Evolutionary conservation across 768 basidiomycete genomes (phyloP).

Genomic region (Clitopilus hobsonii): DNA sequence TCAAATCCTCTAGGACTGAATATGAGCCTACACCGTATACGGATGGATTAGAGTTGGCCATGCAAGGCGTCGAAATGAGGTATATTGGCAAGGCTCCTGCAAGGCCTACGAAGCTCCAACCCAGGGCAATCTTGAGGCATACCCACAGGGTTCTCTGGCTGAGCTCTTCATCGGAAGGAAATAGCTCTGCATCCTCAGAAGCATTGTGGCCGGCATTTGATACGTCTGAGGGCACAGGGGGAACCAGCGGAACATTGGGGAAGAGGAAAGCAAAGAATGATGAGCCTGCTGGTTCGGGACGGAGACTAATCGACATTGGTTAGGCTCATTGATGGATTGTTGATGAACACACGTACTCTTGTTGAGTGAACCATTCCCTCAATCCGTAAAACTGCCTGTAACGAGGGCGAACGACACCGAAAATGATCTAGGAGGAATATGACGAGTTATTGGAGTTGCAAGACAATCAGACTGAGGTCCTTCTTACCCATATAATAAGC

Average conservation of each 20-base stretch:
- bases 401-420: slow-evolving; percentile 64
- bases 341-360: slow-evolving; percentile 44
- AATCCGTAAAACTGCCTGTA: slow-evolving; percentile 69
- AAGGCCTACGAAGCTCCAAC: slow-evolving; percentile 67
- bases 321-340: slow-evolving; percentile 9
- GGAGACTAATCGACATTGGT: slow-evolving; percentile 35
- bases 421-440: slow-evolving; percentile 43
- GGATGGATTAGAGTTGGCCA: slow-evolving; percentile 43
- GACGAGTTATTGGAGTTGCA: slow-evolving; percentile 10
- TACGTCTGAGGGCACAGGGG: slow-evolving; percentile 50
- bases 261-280: slow-evolving; percentile 65
- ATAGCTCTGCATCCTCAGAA: slow-evolving; percentile 46
- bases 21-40: slow-evolving; percentile 52
- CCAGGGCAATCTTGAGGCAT: slow-evolving; percentile 55
- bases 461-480: too few species aligned
- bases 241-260: slow-evolving; percentile 65
- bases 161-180: slow-evolving; percentile 74
- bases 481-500: slow-evolving; percentile 63
- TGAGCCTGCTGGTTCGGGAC: slow-evolving; percentile 56
- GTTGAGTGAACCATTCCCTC: slow-evolving; percentile 74
- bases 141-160: slow-evolving; percentile 68
- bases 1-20: slow-evolving; percentile 71
- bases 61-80: slow-evolving; percentile 63
- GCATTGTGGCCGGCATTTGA: slow-evolving; percentile 48
- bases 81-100: slow-evolving; percentile 73